Percentiles rank a stretch among this genome's conserved stretches.
Evolutionary conservation across 2,329 filamentous ascomycete species (phyloP).

Genomic region (Zymoseptoria tritici): DNA sequence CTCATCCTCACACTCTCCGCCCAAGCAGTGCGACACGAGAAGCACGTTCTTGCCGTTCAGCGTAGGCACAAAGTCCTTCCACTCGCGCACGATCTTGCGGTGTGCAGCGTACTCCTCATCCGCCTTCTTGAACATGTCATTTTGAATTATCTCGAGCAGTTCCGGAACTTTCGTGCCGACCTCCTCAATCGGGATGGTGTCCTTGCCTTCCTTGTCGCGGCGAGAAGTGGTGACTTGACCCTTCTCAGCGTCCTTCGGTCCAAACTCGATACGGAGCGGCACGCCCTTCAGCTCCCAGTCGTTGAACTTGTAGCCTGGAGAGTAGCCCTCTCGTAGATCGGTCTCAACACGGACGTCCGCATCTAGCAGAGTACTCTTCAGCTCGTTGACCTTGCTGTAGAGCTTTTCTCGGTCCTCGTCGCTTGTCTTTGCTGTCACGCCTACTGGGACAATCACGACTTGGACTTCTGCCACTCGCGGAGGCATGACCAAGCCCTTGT

Average conservation of each 20-base stretch:
- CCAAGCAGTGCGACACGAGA: slow-evolving; percentile 83
- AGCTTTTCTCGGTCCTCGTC: slow-evolving; percentile 72
- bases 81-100: slow-evolving; percentile 70
- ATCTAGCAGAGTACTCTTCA: slow-evolving; percentile 62
- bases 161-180: slow-evolving; percentile 66
- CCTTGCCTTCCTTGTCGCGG: slow-evolving; percentile 77
- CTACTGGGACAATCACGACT: slow-evolving; percentile 81
- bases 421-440: slow-evolving; percentile 79
- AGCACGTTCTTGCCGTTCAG: slow-evolving; percentile 90
- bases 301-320: slow-evolving; percentile 96
- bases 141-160: slow-evolving; percentile 83
- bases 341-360: slow-evolving; percentile 70
- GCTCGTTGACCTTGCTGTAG: slow-evolving; percentile 64
- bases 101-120: slow-evolving; percentile 72
- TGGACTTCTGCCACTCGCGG: slow-evolving; percentile 84
- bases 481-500: slow-evolving; percentile 89
- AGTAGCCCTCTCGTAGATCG: slow-evolving; percentile 82
- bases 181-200: slow-evolving; percentile 66
- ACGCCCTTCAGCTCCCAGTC: slow-evolving; percentile 98
- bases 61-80: slow-evolving; percentile 84
- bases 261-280: slow-evolving; percentile 88
- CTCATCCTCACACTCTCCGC: slow-evolving; percentile 78
- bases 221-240: slow-evolving; percentile 77
- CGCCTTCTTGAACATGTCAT: slow-evolving; percentile 70
- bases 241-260: slow-evolving; percentile 85